These are phyloP conservation scores for Poa pratensis DNA, from an alignment of 176 grass and related monocot species.

Conservation along the genomic window DNA sequence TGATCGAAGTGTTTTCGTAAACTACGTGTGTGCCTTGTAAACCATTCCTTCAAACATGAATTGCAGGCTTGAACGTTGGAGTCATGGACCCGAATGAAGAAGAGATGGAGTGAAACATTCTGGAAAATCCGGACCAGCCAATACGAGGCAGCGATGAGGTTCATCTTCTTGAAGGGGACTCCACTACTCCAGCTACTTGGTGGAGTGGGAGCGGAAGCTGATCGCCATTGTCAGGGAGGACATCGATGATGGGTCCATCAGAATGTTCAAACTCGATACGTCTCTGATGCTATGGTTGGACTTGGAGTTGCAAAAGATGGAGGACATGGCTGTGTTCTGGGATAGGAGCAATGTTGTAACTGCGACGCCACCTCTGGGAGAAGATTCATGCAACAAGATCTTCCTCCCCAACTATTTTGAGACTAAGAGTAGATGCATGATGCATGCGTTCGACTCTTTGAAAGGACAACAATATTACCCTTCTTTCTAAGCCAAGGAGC, in stretches of 20 bases:
- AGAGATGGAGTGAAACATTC: slow-evolving; percentile 29
- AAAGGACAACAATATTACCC: not conserved
- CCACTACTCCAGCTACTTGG: slow-evolving; percentile 30
- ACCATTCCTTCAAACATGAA: too few species aligned
- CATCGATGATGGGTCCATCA: not conserved
- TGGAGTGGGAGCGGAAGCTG: slow-evolving; percentile 32
- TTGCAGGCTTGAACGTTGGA: slow-evolving; percentile 30
- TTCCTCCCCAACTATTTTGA: not conserved
- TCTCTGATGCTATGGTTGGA: not conserved
- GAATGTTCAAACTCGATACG: slow-evolving; percentile 1
- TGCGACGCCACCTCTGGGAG: not conserved
- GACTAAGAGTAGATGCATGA: not conserved
- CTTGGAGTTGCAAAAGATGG: slow-evolving; percentile 1
- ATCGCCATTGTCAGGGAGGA: not conserved
- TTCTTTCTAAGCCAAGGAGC: not conserved
- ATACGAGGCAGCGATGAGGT: not conserved
- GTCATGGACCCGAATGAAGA: slow-evolving; percentile 6
- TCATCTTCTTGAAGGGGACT: not conserved
- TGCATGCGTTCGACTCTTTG: not conserved
- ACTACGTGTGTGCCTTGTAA: too few species aligned
- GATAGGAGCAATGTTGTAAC: slow-evolving; percentile 18
- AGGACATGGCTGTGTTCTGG: not conserved
- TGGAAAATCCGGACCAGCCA: not conserved
- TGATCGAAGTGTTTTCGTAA: too few species aligned
- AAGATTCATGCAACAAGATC: slow-evolving; percentile 22